Evolutionary conservation across 441 rosid genomes (phyloP).

Genomic region (Mallotus japonicus): DNA sequence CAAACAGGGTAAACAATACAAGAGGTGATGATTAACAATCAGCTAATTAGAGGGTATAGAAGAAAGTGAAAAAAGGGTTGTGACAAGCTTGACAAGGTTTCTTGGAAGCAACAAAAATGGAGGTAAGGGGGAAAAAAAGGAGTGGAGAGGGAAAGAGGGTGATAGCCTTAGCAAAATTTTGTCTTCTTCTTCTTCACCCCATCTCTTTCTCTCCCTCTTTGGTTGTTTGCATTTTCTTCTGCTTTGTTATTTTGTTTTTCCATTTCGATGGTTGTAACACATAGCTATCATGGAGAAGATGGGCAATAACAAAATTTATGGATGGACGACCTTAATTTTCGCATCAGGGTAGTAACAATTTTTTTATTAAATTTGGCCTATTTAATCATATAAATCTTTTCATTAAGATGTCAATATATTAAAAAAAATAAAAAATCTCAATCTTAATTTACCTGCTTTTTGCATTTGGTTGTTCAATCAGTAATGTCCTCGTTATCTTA

Average conservation of each 20-base stretch:
- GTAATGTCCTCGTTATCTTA: too few species aligned
- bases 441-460: too few species aligned
- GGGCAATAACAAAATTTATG: neutral
- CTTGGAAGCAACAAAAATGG: neutral
- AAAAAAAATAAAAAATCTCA: too few species aligned
- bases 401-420: too few species aligned
- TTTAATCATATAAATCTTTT: too few species aligned
- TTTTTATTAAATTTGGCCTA: neutral
- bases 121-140: neutral
- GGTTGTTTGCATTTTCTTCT: neutral
- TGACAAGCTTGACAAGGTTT: neutral
- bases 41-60: neutral
- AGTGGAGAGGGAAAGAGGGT: neutral
- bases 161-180: neutral
- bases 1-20: too few species aligned
- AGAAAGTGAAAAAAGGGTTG: neutral
- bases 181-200: constrained; percentile 1
- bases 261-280: neutral
- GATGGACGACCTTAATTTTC: constrained; percentile 15
- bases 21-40: too few species aligned
- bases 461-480: too few species aligned
- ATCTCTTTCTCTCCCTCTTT: neutral
- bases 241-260: neutral
- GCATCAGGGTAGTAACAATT: neutral
- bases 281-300: neutral